Evolutionary conservation across 441 rosid genomes (phyloP).

Genomic region (Manihot esculenta): DNA sequence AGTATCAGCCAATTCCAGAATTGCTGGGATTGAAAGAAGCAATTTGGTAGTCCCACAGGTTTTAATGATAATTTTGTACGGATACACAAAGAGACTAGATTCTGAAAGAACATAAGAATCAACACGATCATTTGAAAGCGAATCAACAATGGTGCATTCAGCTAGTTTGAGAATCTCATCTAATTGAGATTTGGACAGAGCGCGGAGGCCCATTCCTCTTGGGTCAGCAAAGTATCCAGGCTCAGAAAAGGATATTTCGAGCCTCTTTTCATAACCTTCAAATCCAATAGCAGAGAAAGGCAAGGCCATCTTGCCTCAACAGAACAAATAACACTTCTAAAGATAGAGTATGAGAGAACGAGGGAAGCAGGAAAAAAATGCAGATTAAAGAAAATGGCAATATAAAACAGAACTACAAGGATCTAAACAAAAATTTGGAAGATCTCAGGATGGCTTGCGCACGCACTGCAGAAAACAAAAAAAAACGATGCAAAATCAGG

Average conservation of each 20-base stretch:
- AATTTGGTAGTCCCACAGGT: slow-evolving; percentile 88
- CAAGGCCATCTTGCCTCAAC: slow-evolving; percentile 38
- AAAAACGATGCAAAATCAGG: neutral
- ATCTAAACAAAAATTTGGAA: no score
- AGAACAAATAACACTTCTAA: slow-evolving; percentile 12
- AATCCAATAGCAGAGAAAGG: slow-evolving; percentile 64
- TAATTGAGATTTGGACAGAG: slow-evolving; percentile 51
- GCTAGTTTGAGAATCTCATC: slow-evolving; percentile 70
- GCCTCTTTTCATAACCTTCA: slow-evolving; percentile 86
- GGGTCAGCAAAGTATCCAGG: slow-evolving; percentile 55
- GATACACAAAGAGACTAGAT: slow-evolving; percentile 74
- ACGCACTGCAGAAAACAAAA: slow-evolving; percentile 56
- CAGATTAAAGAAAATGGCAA: neutral
- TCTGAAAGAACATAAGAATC: slow-evolving; percentile 81
- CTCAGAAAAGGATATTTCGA: slow-evolving; percentile 52
- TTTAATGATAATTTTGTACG: slow-evolving; percentile 76
- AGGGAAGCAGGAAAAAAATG: slow-evolving; percentile 25
- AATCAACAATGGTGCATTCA: slow-evolving; percentile 78
- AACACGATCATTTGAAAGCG: slow-evolving; percentile 50
- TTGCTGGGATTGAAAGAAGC: slow-evolving; percentile 62
- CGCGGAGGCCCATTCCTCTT: slow-evolving; percentile 54
- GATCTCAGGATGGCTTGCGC: slow-evolving; percentile 80
- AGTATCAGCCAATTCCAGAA: slow-evolving; percentile 46
- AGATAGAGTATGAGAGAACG: slow-evolving; percentile 20
- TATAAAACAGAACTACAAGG: neutral